Base-by-base conservation (phyloP, 1,284 basidiomycete genomes). In the Waitea zeae region DNA sequence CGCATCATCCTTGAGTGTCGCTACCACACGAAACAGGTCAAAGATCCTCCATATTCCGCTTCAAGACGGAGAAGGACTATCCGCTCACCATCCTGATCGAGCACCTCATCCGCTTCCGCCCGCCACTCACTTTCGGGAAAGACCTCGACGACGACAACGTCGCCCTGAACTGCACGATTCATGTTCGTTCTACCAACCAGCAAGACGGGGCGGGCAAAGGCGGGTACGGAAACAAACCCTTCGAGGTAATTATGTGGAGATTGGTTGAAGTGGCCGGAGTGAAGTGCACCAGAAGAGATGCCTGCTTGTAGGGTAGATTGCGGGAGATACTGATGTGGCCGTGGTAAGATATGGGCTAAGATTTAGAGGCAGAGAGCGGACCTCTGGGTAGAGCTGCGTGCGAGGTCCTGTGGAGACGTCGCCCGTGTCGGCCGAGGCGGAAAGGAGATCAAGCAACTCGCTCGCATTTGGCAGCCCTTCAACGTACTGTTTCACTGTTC, bases 211-310 rank as follows among this genome's bases (percentile, higher is more conserved):
- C 83, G 88, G 12, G 63, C 59, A 43, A 84, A 80, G 0, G 65
- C 67, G 1, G 75, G 68, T 0, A 81, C 77, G 3, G 70, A 65
- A 12, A 97, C 90, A 31, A 67, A 83, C 2, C 88, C 93, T 64
- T 96, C 90, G 5, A 97, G 65, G 49, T 93, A 98, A 53, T 98
- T 98, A 62, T 88, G 98, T 40, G 80, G 75, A 47, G 87, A 96
- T 3, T 92, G 87, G 48, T 87, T 92, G 61, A 96, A 99, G 51
- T 90, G 79, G 0, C 95, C 95, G 54, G 93, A 84, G 45, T 89
- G 69, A 7, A 92, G 69, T 34, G 80, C 63, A 0, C 87, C 87
- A 6, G 73, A 70, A 52, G 89, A 92, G 36, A 97, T 64, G 2
- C 89, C 93, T 5, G 89, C 86, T 18, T 74, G 54, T 13, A 97